Base-by-base conservation (phyloP, 2,329 filamentous ascomycete species). In the Verticillium isaacii region DNA sequence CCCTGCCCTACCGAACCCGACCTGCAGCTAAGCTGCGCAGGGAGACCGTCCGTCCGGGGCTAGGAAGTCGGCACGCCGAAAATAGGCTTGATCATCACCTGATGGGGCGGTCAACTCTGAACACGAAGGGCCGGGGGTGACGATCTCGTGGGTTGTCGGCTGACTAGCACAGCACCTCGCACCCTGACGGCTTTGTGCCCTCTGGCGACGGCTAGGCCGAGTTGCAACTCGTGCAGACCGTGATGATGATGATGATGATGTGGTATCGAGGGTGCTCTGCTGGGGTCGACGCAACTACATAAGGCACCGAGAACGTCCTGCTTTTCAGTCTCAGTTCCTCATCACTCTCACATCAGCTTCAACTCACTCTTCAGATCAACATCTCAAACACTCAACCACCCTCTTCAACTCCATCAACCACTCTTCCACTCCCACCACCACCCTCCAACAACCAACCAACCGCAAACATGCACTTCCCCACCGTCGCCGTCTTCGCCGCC, bases 381-480 rank as follows among this genome's bases (percentile, higher is more conserved):
- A 58, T 45, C 56, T 41, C 57, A 45, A 29, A 32, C 34, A 39
- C 57, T 34, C 23, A 58, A 32, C 55, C 5, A 34, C 32, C 25
- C 39, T 29, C 39, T 32, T 12, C 25, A 25, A 15, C 56, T 45
- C 19, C n/a, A 6, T 11, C 39, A 45, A 32, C 23, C 14, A 56
- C 34, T 34, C 29, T 34, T 32, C 17, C 54, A 36, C 14, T 23
- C 25, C 37, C 25, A 23, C 19, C 25, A 23, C 19, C 23, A 29
- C 41, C 23, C 5, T n/a, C 34, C 34, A 36, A 36, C 34, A 36
- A 36, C 34, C 34, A 29, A 36, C 45, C 34, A 60, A 66, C 69
- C 64, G 60, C 64, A 67, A 78, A 57, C 39, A 81, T 81, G 79
- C 77, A 80, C 68, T 70, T 80, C 74, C 74, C 77, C 65, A 71